Conservation (phyloP, 768 basidiomycete genomes). For the Russula emetica region DNA sequence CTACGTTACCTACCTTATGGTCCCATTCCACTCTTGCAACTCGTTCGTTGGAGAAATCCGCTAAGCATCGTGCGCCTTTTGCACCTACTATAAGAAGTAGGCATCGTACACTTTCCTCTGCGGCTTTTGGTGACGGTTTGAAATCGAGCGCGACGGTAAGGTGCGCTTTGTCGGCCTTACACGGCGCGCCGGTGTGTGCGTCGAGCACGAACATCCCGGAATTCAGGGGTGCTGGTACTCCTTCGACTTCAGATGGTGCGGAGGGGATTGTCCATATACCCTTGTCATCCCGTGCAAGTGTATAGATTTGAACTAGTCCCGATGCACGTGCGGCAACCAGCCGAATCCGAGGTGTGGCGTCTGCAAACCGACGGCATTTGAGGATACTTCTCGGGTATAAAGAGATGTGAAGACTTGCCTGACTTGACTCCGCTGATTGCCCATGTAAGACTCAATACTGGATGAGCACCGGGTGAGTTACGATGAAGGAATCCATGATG, state of each 20-base stretch:
- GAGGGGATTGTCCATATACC: slow-evolving; percentile 36
- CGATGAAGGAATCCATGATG: slow-evolving; percentile 37
- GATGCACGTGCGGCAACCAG: slow-evolving; percentile 58
- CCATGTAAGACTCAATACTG: slow-evolving; percentile 59
- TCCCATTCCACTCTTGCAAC: slow-evolving; percentile 66
- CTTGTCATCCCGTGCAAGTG: slow-evolving; percentile 39
- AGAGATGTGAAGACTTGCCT: slow-evolving; percentile 38
- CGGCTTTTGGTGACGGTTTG: slow-evolving; percentile 20
- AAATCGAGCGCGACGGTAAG: slow-evolving; percentile 38
- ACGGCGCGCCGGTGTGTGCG: slow-evolving; percentile 45
- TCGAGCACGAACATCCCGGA: slow-evolving; percentile 53
- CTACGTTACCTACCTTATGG: slow-evolving; percentile 47
- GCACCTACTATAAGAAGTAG: slow-evolving; percentile 52
- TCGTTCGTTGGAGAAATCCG: slow-evolving; percentile 61
- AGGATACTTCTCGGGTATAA: not conserved
- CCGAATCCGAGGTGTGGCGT: slow-evolving; percentile 47
- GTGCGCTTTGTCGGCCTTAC: slow-evolving; percentile 43
- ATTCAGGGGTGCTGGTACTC: slow-evolving; percentile 44
- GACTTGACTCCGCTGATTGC: slow-evolving; percentile 52
- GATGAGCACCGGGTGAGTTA: slow-evolving; percentile 40
- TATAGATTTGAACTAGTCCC: slow-evolving; percentile 58
- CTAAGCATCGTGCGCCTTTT: slow-evolving; percentile 53
- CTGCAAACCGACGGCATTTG: slow-evolving; percentile 31
- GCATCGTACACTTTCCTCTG: slow-evolving; percentile 34
- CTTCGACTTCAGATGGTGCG: slow-evolving; percentile 39